phyloP scores from a whole-genome alignment of 2,329 filamentous ascomycete genomes.

The Lachnellula cervina region DNA sequence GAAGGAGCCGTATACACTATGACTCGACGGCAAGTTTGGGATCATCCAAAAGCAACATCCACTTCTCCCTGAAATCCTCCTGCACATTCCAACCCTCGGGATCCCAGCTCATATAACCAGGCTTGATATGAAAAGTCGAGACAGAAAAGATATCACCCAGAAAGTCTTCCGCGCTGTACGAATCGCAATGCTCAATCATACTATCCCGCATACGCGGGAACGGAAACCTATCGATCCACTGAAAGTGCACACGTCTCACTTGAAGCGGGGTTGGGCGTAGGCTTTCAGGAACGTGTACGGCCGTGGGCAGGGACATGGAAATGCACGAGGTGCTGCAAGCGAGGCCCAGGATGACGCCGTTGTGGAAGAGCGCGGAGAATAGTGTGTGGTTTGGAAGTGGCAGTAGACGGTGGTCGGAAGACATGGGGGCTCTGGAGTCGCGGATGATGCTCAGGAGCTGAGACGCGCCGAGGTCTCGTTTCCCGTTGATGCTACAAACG shows the following conservation, averaged over 20 bases:
- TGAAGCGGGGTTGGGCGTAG: conserved; percentile 12
- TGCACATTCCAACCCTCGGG: background rate
- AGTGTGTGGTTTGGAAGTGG: conserved; percentile 4
- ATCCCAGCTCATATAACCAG: conserved; percentile 1
- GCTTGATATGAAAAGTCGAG: conserved; percentile 1
- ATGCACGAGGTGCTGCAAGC: conserved; percentile 7
- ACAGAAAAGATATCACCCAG: conserved; percentile 7
- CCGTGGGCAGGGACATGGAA: background rate
- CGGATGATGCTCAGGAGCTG: background rate
- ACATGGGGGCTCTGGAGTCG: background rate
- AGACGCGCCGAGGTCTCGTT: background rate
- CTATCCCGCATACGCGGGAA: conserved; percentile 9
- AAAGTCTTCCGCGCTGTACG: conserved; percentile 10
- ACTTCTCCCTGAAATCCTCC: conserved; percentile 2
- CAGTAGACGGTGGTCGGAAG: background rate
- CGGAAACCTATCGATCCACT: conserved; percentile 19
- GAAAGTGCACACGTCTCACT: conserved; percentile 8
- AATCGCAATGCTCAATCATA: conserved; percentile 10
- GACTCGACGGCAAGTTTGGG: background rate
- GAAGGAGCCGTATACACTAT: no score
- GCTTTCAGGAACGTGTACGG: conserved; percentile 1
- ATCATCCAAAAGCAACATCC: conserved; percentile 1
- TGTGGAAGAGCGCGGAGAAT: conserved; percentile 16
- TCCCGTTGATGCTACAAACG: background rate
- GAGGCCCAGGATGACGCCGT: conserved; percentile 14